Evolutionary conservation across 2,329 filamentous ascomycete species (phyloP).

Genomic region (Thelonectria olida): DNA sequence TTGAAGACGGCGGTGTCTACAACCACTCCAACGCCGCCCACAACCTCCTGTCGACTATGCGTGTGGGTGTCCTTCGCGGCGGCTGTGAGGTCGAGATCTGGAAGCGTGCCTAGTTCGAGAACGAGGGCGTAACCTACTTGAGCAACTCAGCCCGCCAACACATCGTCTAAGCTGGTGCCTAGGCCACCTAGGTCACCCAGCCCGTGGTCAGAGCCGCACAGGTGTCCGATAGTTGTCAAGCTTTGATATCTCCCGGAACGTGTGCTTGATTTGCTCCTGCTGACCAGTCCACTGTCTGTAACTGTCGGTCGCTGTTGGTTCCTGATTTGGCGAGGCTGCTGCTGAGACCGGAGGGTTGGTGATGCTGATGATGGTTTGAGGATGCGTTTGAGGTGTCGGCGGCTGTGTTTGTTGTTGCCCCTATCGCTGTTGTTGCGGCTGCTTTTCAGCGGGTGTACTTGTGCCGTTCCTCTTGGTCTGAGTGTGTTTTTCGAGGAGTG

Average conservation of each 20-base stretch:
- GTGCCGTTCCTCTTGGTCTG: conserved; percentile 46
- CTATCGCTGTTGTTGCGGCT: conserved; percentile 23
- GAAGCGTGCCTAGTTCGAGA: conserved; percentile 86
- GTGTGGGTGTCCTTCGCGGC: too few relatives aligned
- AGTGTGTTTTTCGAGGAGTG: conserved; percentile 32
- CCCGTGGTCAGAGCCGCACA: conserved; percentile 82
- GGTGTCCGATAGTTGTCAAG: conserved; percentile 74
- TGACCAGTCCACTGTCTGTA: conserved; percentile 56
- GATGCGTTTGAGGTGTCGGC: conserved; percentile 25
- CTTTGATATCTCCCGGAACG: conserved; percentile 69
- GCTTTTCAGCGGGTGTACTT: conserved; percentile 24
- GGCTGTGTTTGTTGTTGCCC: conserved; percentile 44
- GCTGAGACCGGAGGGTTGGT: conserved; percentile 56
- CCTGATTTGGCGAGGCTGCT: conserved; percentile 62
- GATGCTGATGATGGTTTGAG: conserved; percentile 42
- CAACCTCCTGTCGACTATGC: too few relatives aligned
- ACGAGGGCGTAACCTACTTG: conserved; percentile 81
- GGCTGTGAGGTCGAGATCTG: too few relatives aligned
- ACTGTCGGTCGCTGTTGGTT: conserved; percentile 54
- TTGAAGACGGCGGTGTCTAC: conserved; percentile 92
- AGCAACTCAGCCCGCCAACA: conserved; percentile 82
- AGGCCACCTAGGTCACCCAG: conserved; percentile 84
- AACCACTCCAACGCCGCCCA: too few relatives aligned
- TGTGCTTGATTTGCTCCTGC: conserved; percentile 73
- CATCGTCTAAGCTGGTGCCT: conserved; percentile 85